Percentiles rank a stretch among this genome's conserved stretches.
These are phyloP conservation scores for Colletotrichum zoysiae DNA, from an alignment of 2,329 filamentous ascomycete species.

Conservation along the genomic window DNA sequence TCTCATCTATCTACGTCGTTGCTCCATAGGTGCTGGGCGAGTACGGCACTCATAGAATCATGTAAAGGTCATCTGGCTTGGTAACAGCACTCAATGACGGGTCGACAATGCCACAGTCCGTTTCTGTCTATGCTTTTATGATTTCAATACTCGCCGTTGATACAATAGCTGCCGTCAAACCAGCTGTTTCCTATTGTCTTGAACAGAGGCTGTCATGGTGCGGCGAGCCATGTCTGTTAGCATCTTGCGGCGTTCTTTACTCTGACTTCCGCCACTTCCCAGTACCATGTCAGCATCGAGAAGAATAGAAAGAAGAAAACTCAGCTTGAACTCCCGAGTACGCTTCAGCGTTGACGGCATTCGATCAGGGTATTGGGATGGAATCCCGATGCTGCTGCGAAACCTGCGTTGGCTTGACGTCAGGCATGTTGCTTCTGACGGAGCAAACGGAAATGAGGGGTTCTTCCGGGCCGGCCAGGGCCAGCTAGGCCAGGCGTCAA, in stretches of 20 bases:
- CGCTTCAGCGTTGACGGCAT: background rate
- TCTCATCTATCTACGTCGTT: background rate
- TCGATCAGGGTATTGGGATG: background rate
- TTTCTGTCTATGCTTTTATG: background rate
- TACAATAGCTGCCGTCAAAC: background rate
- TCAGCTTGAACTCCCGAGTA: background rate
- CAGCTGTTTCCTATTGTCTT: conserved; percentile 3
- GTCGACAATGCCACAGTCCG: background rate
- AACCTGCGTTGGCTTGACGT: conserved; percentile 22
- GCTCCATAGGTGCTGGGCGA: too few species aligned
- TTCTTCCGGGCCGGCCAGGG: conserved; percentile 5
- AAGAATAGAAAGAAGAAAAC: too few species aligned
- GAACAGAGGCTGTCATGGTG: conserved; percentile 5
- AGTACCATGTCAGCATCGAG: background rate
- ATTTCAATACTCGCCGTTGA: background rate
- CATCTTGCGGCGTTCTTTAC: conserved; percentile 19
- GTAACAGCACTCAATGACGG: background rate
- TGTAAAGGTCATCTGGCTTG: too few species aligned
- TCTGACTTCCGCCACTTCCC: background rate
- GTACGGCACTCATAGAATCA: background rate
- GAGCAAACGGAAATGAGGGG: conserved; percentile 4
- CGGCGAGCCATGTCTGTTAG: background rate
- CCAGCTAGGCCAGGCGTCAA: conserved; percentile 15
- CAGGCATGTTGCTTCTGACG: conserved; percentile 7
- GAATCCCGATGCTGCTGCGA: conserved; percentile 18